Conservation (phyloP, 2,329 filamentous ascomycete species). For the Phialophora tarda region DNA sequence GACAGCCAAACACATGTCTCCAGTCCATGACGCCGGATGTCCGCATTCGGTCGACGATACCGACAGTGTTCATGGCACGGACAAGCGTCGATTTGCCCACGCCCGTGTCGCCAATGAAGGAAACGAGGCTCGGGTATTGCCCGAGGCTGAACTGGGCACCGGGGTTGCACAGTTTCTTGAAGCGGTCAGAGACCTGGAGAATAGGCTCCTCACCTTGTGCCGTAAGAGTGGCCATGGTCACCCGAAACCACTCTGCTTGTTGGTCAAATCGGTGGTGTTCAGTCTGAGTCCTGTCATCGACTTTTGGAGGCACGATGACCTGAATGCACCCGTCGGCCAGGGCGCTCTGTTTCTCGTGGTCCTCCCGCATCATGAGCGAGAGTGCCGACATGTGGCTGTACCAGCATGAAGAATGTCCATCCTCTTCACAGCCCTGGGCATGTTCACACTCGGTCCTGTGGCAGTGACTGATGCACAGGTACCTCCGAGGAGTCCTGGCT, state of each 20-base stretch:
- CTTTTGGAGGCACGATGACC: slow-evolving; percentile 3
- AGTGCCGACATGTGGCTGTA: slow-evolving; percentile 2
- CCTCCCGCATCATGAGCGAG: slow-evolving; percentile 3
- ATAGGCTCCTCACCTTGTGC: slow-evolving; percentile 12
- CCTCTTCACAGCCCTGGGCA: not conserved
- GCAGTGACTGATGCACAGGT: slow-evolving; percentile 11
- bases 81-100: slow-evolving; percentile 13
- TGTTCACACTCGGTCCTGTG: slow-evolving; percentile 5
- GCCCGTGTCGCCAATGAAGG: slow-evolving; percentile 11
- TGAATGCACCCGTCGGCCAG: slow-evolving; percentile 13
- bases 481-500: not conserved
- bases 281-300: slow-evolving; percentile 10
- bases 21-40: slow-evolving; percentile 8
- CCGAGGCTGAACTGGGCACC: slow-evolving; percentile 10
- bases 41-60: slow-evolving; percentile 12
- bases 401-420: slow-evolving; percentile 13
- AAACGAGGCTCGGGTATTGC: slow-evolving; percentile 13
- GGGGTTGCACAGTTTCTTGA: slow-evolving; percentile 16
- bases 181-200: slow-evolving; percentile 11
- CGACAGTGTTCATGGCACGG: slow-evolving; percentile 11
- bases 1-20: slow-evolving; percentile 9
- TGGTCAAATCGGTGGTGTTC: slow-evolving; percentile 8
- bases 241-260: slow-evolving; percentile 13
- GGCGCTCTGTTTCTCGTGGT: slow-evolving; percentile 9
- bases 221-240: slow-evolving; percentile 8